Percentiles rank a stretch among this genome's conserved stretches.
These are phyloP conservation scores for Cladobotryum protrusum DNA, from an alignment of 2,329 filamentous ascomycete species.

Conservation along the genomic window DNA sequence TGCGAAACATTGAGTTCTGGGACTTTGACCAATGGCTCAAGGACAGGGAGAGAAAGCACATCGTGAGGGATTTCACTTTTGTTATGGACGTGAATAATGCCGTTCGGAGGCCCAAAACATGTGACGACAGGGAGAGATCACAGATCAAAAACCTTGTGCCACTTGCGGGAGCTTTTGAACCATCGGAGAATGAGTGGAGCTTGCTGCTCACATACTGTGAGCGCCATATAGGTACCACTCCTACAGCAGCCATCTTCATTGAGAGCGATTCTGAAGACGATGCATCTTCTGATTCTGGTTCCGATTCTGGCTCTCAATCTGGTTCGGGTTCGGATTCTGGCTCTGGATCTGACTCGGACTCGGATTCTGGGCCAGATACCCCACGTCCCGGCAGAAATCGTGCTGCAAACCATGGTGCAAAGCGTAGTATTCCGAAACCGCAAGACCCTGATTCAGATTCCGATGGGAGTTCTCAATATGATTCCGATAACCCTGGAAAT, in stretches of 20 bases:
- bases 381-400: no score
- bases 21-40: conserved; percentile 30
- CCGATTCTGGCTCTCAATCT: not conserved
- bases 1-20: conserved; percentile 35
- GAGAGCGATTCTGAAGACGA: not conserved
- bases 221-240: not conserved
- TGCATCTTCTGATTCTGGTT: not conserved
- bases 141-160: conserved; percentile 17
- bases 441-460: no score
- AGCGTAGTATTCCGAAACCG: no score
- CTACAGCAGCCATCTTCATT: not conserved
- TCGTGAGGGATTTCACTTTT: conserved; percentile 27
- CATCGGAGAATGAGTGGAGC: conserved; percentile 11
- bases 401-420: no score
- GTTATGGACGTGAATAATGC: conserved; percentile 20
- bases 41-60: not conserved
- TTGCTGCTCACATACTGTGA: not conserved
- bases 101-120: conserved; percentile 17
- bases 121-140: conserved; percentile 5
- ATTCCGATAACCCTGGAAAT: no score
- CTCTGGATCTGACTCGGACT: no score
- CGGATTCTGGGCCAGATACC: no score
- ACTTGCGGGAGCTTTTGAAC: conserved; percentile 10
- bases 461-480: no score
- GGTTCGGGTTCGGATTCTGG: not conserved